Conservation (phyloP, 306 rosid genomes). For the Pyrus communis region DNA sequence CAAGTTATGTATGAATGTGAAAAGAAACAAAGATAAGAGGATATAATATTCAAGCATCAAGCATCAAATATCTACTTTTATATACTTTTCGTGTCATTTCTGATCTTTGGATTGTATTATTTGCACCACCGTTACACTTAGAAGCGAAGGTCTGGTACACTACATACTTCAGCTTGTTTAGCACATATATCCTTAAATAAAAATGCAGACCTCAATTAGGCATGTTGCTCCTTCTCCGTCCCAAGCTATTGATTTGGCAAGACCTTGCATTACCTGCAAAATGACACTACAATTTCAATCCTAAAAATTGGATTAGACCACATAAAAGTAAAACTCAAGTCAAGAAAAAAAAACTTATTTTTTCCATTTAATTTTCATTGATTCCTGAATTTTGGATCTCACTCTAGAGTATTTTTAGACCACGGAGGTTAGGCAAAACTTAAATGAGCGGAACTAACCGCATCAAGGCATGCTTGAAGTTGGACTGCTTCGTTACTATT, state of each 20-base stretch:
- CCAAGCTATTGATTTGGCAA: conserved; percentile 95
- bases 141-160: neutral
- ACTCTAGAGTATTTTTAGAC: neutral
- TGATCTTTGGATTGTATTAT: neutral
- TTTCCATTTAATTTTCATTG: neutral
- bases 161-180: neutral
- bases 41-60: neutral
- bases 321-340: neutral
- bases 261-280: conserved; percentile 94
- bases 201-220: conserved; percentile 72
- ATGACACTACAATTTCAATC: conserved; percentile 3
- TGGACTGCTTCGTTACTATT: conserved; percentile 54
- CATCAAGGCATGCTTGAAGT: conserved; percentile 85
- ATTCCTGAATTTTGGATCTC: neutral
- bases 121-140: too few species aligned
- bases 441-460: conserved; percentile 33
- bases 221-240: conserved; percentile 99
- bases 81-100: neutral
- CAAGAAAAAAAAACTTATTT: neutral
- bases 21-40: neutral
- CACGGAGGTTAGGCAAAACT: neutral
- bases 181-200: conserved; percentile 13
- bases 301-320: neutral
- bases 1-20: neutral
- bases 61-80: neutral